These are phyloP conservation scores for Adansonia digitata DNA, from an alignment of 345 rosid genomes.

Conservation along the genomic window DNA sequence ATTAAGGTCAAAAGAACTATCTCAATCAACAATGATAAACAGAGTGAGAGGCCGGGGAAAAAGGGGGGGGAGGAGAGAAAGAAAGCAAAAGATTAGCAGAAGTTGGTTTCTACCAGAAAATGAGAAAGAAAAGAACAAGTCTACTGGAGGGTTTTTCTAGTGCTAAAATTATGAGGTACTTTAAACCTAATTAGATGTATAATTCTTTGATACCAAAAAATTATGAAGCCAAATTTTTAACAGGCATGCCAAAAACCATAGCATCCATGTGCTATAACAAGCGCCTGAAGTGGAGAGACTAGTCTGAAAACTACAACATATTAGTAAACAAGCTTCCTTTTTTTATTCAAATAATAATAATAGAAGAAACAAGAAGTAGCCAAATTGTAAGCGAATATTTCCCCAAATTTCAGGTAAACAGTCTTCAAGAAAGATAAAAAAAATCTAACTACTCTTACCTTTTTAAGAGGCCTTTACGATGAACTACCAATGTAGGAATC, in stretches of 20 bases:
- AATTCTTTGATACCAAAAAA: too few species aligned
- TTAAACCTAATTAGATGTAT: too few species aligned
- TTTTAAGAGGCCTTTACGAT: constrained; percentile 73
- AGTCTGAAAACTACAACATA: constrained; percentile 1
- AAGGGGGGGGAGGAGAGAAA: not conserved
- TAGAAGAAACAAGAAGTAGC: not conserved
- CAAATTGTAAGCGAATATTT: not conserved
- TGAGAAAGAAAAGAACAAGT: not conserved
- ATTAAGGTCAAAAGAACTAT: constrained; percentile 16
- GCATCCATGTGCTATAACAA: not conserved
- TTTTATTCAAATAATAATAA: not conserved
- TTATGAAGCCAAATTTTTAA: too few species aligned
- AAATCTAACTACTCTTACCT: constrained; percentile 34
- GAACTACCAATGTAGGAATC: constrained; percentile 84
- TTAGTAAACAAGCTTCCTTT: not conserved
- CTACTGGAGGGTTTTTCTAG: not conserved
- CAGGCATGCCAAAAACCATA: constrained; percentile 8
- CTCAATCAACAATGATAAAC: constrained; percentile 10
- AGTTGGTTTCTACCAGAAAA: not conserved
- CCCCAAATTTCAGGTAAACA: not conserved
- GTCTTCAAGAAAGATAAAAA: not conserved
- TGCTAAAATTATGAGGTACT: not conserved
- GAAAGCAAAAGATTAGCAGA: not conserved
- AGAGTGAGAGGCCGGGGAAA: not conserved
- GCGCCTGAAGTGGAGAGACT: not conserved